Base-by-base conservation (phyloP, 768 basidiomycete species). In the Hypholoma sublateritium region DNA sequence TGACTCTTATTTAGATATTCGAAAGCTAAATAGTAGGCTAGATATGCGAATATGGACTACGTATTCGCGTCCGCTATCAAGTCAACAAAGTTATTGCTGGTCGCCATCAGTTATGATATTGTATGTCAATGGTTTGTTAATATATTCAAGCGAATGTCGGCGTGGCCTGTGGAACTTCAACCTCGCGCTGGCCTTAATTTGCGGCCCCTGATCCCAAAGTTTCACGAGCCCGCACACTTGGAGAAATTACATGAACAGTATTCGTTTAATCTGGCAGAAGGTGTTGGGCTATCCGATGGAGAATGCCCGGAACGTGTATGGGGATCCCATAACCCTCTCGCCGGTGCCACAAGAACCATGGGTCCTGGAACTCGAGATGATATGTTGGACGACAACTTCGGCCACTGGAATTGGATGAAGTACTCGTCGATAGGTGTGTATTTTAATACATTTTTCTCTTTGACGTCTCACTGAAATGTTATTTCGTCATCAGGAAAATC, bases 31-130 rank as follows among this genome's bases (percentile, higher is more conserved):
- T 13, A 7, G 1, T 12, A 1, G n/a, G n/a, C n/a, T 50, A 63
- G 62, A 6, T 63, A 60, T 24, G 48, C 53, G 1, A 63, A 63
- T 34, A 63, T 63, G 62, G 62, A 63, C 45, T 63, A 53, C 17
- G 47, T 60, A 1, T 56, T 63, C n/a, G n/a, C n/a, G n/a, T n/a
- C n/a, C n/a, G n/a, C n/a, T n/a, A n/a, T n/a, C n/a, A n/a, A n/a
- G n/a, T 17, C 19, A 16, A 22, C 42, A 21, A 17, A 19, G 5
- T 24, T 53, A n/a, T 17, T 37, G 5, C 24, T 32, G 4, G 37
- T 63, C 14, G 8, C 58, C 0, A 54, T 60, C 43, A 65, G 64
- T 17, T 74, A 72, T 57, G 71, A 72, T 58, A 71, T 73, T 22
- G 59, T 57, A 4, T 72, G 73, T 57, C 69, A 70, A 24, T 74